Conservation (phyloP, 345 rosid genomes). For the Lenwebbia sp. region DNA sequence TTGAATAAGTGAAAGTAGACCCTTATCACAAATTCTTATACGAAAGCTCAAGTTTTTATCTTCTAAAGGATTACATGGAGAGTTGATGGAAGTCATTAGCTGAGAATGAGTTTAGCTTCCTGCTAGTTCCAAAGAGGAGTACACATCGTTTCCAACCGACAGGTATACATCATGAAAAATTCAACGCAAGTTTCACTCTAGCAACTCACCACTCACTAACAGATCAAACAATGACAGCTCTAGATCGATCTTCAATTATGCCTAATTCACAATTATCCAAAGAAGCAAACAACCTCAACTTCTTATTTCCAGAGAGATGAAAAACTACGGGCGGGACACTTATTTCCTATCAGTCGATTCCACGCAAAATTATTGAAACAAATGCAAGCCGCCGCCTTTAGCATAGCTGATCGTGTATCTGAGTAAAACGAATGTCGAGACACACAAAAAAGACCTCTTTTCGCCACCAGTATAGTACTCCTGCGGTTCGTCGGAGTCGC, state of each 20-base stretch:
- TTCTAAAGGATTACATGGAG: not conserved
- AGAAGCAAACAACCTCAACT: not conserved
- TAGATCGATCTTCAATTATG: not conserved
- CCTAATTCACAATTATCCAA: not conserved
- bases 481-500: constrained; percentile 59
- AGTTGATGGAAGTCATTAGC: not conserved
- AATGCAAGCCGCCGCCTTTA: not conserved
- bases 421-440: not conserved
- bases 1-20: not conserved
- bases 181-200: not conserved
- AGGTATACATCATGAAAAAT: not conserved
- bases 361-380: not conserved
- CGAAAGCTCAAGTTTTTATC: not conserved
- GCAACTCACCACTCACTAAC: not conserved
- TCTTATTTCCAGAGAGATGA: not conserved
- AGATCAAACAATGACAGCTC: not conserved
- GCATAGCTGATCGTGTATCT: not conserved
- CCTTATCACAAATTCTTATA: not conserved
- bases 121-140: not conserved
- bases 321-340: not conserved
- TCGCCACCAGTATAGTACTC: constrained; percentile 83
- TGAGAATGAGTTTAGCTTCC: not conserved
- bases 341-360: not conserved
- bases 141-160: not conserved
- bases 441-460: constrained; percentile 44